Evolutionary conservation across 306 rosid genomes (phyloP).

Genomic region (Potentilla sterilis): DNA sequence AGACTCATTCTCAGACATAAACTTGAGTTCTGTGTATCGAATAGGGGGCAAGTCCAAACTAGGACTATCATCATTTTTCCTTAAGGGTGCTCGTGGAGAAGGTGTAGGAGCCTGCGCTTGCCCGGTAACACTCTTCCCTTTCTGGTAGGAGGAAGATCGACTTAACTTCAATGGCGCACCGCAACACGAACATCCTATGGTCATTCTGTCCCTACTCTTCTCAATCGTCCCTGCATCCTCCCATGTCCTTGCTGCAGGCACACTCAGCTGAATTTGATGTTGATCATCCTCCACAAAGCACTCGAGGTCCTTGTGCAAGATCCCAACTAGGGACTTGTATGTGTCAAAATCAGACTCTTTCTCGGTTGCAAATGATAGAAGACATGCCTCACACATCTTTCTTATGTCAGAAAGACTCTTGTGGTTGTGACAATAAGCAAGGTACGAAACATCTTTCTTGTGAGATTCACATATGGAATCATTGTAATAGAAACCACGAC

Average conservation of each 20-base stretch:
- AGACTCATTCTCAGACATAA: conserved; percentile 30
- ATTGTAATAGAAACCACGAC: conserved; percentile 63
- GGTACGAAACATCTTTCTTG: conserved; percentile 65
- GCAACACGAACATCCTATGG: conserved; percentile 62
- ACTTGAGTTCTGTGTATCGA: conserved; percentile 44
- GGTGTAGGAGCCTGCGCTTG: conserved; percentile 55
- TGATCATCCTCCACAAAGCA: conserved; percentile 62
- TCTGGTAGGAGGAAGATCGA: conserved; percentile 22
- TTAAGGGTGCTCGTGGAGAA: conserved; percentile 57
- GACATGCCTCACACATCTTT: conserved; percentile 80
- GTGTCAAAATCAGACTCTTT: conserved; percentile 65
- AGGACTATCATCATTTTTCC: conserved; percentile 29
- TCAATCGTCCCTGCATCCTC: conserved; percentile 42
- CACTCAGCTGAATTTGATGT: conserved; percentile 46
- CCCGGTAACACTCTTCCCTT: conserved; percentile 26
- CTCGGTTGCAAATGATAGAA: conserved; percentile 77
- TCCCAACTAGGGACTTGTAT: conserved; percentile 77
- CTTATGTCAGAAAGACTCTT: conserved; percentile 65
- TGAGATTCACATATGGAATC: conserved; percentile 73
- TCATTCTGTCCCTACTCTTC: conserved; percentile 24
- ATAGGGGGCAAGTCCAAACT: conserved; percentile 43
- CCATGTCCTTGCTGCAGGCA: conserved; percentile 19
- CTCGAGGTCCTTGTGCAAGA: conserved; percentile 79
- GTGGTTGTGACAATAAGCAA: conserved; percentile 82
- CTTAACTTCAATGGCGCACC: conserved; percentile 57